Evolutionary conservation across 805 yeast genomes (phyloP).

Genomic region (Candida namnaoensis): DNA sequence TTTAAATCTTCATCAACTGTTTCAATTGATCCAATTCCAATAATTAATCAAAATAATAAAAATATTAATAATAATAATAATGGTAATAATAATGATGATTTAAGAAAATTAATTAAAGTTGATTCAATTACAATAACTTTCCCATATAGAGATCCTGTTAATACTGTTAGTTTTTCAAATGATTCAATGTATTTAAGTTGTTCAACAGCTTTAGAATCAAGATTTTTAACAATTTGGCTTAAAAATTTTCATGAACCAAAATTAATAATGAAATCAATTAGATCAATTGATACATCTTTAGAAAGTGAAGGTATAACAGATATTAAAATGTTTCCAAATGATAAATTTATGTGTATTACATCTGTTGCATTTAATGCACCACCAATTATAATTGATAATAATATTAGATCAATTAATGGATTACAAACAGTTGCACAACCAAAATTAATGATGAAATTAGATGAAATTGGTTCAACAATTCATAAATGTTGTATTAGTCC

Average conservation of each 20-base stretch:
- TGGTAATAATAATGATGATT: not conserved
- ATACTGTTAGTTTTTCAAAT: slow-evolving; percentile 61
- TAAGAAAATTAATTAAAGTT: slow-evolving; percentile 21
- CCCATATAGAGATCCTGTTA: slow-evolving; percentile 83
- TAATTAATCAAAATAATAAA: not conserved
- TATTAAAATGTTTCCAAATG: slow-evolving; percentile 62
- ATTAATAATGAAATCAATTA: slow-evolving; percentile 56
- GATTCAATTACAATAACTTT: slow-evolving; percentile 66
- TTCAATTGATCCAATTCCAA: slow-evolving; percentile 7
- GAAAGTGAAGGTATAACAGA: slow-evolving; percentile 90
- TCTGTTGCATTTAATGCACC: slow-evolving; percentile 58
- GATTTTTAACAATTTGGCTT: slow-evolving; percentile 70
- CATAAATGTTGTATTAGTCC: slow-evolving; percentile 75
- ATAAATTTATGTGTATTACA: slow-evolving; percentile 45
- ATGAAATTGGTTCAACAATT: slow-evolving; percentile 74
- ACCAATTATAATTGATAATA: slow-evolving; percentile 60
- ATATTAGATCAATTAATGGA: slow-evolving; percentile 35
- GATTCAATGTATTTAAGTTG: slow-evolving; percentile 67
- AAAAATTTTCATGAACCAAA: slow-evolving; percentile 56
- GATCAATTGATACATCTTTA: slow-evolving; percentile 53
- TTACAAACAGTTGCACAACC: slow-evolving; percentile 47
- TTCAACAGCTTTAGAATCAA: slow-evolving; percentile 57
- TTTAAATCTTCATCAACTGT: not conserved
- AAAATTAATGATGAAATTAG: slow-evolving; percentile 49
- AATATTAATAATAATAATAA: slow-evolving; percentile 1